phyloP scores from a whole-genome alignment of 176 grass and related monocot genomes.

The Phoenix dactylifera region DNA sequence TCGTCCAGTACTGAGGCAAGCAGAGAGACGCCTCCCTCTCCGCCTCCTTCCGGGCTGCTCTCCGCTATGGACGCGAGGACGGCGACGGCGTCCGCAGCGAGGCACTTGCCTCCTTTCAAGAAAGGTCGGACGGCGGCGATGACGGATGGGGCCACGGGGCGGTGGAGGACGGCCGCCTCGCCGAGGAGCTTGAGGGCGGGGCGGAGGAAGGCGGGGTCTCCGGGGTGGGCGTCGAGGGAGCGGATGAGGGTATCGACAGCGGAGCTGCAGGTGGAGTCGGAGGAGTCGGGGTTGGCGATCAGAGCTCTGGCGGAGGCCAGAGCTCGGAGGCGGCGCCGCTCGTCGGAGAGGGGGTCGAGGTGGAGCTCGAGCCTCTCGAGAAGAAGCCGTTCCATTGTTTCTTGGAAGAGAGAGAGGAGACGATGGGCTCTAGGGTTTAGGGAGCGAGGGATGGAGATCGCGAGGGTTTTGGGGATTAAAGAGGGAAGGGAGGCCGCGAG shows the following conservation, averaged over 20 bases:
- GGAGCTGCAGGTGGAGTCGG: constrained; percentile 13
- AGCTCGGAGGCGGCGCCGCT: not conserved
- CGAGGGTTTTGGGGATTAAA: not conserved
- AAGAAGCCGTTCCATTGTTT: constrained; percentile 7
- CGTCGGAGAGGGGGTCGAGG: not conserved
- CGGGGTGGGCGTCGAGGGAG: constrained; percentile 5
- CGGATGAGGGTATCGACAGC: constrained; percentile 17
- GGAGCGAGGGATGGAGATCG: no score
- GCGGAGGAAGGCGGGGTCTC: constrained; percentile 19
- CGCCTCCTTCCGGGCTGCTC: not conserved
- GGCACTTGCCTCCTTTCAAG: constrained; percentile 12
- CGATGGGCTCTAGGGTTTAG: not conserved
- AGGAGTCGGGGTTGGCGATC: not conserved
- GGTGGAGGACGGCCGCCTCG: constrained; percentile 2
- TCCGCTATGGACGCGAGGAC: constrained; percentile 11
- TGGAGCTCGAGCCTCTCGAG: constrained; percentile 5
- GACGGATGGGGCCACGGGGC: constrained; percentile 7
- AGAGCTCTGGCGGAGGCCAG: constrained; percentile 13
- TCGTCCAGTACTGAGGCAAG: constrained; percentile 25
- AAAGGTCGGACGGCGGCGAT: constrained; percentile 20
- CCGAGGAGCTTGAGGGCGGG: constrained; percentile 15
- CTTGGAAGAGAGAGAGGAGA: not conserved
- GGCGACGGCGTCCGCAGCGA: constrained; percentile 20
- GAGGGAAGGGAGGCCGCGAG: no score
- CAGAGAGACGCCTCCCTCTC: constrained; percentile 10